Conservation (phyloP, 768 basidiomycete species). For the Xerocomus brunneocitrinus region DNA sequence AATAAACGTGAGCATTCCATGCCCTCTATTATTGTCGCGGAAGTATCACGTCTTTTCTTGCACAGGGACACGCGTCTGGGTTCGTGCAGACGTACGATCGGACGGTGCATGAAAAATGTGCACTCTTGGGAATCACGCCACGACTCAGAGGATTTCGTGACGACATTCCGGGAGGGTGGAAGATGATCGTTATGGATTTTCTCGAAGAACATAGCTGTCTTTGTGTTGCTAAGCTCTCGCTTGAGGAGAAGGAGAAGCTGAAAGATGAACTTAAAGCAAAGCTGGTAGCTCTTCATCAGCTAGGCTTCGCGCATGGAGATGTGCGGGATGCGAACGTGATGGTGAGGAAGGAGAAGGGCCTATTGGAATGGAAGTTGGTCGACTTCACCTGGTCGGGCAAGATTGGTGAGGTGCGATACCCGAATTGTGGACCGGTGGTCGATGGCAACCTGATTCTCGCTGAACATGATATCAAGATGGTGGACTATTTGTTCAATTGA, state of each 20-base stretch:
- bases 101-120: background rate
- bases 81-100: background rate
- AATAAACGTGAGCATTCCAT: slow-evolving; percentile 35
- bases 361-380: slow-evolving; percentile 1
- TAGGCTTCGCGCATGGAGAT: background rate
- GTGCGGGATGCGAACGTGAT: background rate
- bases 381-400: slow-evolving; percentile 30
- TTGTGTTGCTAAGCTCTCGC: background rate
- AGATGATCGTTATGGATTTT: slow-evolving; percentile 33
- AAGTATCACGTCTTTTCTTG: slow-evolving; percentile 14
- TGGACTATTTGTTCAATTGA: background rate
- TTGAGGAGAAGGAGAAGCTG: background rate
- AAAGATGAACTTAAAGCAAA: background rate
- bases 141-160: slow-evolving; percentile 20
- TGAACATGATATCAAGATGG: background rate
- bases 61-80: slow-evolving; percentile 35
- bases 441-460: background rate
- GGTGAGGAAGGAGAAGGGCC: background rate
- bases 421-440: background rate
- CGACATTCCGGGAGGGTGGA: slow-evolving; percentile 28
- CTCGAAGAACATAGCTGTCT: slow-evolving; percentile 10
- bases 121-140: slow-evolving; percentile 13
- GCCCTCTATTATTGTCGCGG: background rate
- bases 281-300: background rate
- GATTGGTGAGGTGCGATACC: slow-evolving; percentile 21